Conservation (phyloP, 192 early-diverging fungal genomes). For the Podochytrium sp. region DNA sequence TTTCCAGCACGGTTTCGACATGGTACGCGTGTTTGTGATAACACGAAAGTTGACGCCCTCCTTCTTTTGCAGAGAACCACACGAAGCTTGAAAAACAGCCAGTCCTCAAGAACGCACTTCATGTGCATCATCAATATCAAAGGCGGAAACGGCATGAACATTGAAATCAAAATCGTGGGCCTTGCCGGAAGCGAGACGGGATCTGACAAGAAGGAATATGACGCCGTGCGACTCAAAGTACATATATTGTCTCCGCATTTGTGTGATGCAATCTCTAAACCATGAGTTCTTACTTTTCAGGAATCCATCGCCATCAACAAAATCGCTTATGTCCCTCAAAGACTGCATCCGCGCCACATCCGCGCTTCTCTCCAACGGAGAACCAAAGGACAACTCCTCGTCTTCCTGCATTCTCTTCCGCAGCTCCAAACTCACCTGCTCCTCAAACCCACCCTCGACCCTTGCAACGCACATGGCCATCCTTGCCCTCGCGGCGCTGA, state of each 20-base stretch:
- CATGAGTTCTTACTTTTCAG: no score
- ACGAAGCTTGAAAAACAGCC: slow-evolving; percentile 26
- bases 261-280: no score
- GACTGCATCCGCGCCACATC: slow-evolving; percentile 39
- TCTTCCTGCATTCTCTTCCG: slow-evolving; percentile 48
- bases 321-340: slow-evolving; percentile 35
- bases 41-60: no score
- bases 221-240: slow-evolving; percentile 17
- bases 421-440: slow-evolving; percentile 38
- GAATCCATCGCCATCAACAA: slow-evolving; percentile 50
- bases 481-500: slow-evolving; percentile 28
- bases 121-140: slow-evolving; percentile 16
- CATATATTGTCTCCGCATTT: no score
- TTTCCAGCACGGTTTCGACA: slow-evolving; percentile 21
- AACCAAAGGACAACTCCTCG: slow-evolving; percentile 11
- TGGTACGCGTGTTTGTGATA: no score
- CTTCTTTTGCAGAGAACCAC: no score
- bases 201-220: slow-evolving; percentile 30
- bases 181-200: slow-evolving; percentile 38
- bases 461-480: slow-evolving; percentile 17
- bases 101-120: slow-evolving; percentile 33
- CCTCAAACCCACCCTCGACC: slow-evolving; percentile 30
- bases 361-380: neutral
- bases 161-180: slow-evolving; percentile 28
- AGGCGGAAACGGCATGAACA: neutral